Percentiles rank a stretch among this genome's conserved stretches.
phyloP scores from a whole-genome alignment of 352 stramenopile genomes.

The Phytophthora colocasiae region DNA sequence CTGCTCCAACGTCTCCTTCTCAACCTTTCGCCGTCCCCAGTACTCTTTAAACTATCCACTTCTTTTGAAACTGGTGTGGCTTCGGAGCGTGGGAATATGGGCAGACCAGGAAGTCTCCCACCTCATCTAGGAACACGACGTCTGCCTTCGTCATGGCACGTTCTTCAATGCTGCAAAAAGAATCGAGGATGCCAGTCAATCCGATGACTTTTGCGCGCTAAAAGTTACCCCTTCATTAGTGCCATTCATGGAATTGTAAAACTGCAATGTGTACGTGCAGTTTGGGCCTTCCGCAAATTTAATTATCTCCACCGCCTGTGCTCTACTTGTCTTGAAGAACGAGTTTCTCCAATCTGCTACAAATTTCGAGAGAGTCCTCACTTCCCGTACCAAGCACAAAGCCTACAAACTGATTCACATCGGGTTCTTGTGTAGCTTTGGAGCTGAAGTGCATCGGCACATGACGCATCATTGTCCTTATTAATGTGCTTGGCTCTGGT shows the following conservation, averaged over 20 bases:
- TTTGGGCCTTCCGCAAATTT: no score
- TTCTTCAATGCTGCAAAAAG: no score
- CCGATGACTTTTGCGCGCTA: no score
- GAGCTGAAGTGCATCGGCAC: constrained; percentile 30
- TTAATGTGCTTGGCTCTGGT: constrained; percentile 3
- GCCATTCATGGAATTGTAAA: no score
- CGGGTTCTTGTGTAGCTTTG: neutral
- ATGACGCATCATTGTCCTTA: constrained; percentile 19
- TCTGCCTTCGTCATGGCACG: constrained; percentile 5
- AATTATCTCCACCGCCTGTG: no score
- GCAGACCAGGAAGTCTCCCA: constrained; percentile 29
- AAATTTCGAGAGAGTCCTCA: constrained; percentile 21
- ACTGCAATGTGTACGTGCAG: no score
- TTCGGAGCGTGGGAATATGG: neutral
- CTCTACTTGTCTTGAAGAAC: constrained; percentile 22
- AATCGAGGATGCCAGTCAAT: no score
- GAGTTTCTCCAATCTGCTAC: constrained; percentile 21
- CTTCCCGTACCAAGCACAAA: constrained; percentile 20
- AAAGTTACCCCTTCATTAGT: no score
- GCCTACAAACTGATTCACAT: constrained; percentile 16
- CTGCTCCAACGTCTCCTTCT: constrained; percentile 21
- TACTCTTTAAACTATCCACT: constrained; percentile 1
- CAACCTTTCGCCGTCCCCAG: constrained; percentile 10
- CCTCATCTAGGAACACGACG: constrained; percentile 19
- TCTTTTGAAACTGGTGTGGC: neutral